Conservation (phyloP, 345 rosid species). For the Syzygium grande region DNA sequence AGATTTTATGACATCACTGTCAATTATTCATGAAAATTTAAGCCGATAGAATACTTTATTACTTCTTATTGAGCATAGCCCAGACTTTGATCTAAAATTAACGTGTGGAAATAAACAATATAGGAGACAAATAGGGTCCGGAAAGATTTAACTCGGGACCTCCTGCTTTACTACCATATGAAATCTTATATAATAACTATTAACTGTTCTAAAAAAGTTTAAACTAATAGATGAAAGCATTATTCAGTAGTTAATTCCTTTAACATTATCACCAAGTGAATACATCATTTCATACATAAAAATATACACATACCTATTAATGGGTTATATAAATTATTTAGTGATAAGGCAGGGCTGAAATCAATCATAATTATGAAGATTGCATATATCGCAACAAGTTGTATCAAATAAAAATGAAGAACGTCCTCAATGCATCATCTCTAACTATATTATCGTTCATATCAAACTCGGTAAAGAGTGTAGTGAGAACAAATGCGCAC, state of each 20-base stretch:
- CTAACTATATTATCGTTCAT: neutral
- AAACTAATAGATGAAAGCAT: too few relatives aligned
- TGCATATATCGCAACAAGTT: rapidly evolving
- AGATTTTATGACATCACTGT: too few relatives aligned
- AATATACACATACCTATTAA: neutral
- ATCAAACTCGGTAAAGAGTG: neutral
- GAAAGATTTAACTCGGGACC: neutral
- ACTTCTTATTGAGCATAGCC: too few relatives aligned
- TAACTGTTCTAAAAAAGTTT: neutral
- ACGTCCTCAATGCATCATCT: neutral
- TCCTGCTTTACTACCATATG: neutral
- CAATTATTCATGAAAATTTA: too few relatives aligned
- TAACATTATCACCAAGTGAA: too few relatives aligned
- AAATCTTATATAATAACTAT: neutral
- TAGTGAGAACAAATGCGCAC: neutral
- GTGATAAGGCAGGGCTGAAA: neutral
- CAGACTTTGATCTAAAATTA: neutral
- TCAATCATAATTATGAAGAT: neutral
- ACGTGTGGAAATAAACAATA: neutral
- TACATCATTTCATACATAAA: neutral
- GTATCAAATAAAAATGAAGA: neutral
- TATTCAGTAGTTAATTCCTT: neutral
- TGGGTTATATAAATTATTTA: neutral
- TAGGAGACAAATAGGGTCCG: rapidly evolving
- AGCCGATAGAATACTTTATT: neutral